A percentile compares a stretch with the other conserved stretches of the same genome.
Conservation (phyloP, 257 asterid species). For the Ophiorrhiza pumila region DNA sequence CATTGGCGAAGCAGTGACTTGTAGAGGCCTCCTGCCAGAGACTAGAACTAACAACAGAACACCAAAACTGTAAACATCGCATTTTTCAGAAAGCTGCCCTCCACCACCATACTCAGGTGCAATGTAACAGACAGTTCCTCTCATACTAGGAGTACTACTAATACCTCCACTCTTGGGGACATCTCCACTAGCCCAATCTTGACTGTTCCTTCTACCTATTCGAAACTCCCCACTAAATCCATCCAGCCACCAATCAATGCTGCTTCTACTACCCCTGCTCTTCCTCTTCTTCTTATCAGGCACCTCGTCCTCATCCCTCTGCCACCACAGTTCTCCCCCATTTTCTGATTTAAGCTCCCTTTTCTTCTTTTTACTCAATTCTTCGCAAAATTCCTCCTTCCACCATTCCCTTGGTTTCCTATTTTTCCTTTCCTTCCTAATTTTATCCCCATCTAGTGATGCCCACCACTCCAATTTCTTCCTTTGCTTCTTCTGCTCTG, state of each 20-base stretch:
- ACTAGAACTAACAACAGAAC: slow-evolving; percentile 69
- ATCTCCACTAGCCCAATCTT: slow-evolving; percentile 69
- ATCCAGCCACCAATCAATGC: slow-evolving; percentile 84
- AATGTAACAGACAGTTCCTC: slow-evolving; percentile 91
- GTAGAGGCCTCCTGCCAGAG: slow-evolving; percentile 92
- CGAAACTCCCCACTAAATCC: slow-evolving; percentile 83
- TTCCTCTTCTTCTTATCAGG: slow-evolving; percentile 55
- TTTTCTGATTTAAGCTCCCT: slow-evolving; percentile 27
- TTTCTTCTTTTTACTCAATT: slow-evolving; percentile 65
- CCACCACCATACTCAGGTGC: slow-evolving; percentile 89
- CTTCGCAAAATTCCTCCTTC: slow-evolving; percentile 94
- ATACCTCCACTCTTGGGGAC: slow-evolving; percentile 87
- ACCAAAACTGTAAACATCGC: slow-evolving; percentile 90
- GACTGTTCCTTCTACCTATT: slow-evolving; percentile 61
- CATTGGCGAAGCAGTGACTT: slow-evolving; percentile 89
- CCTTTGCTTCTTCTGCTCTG: slow-evolving; percentile 52
- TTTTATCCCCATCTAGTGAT: slow-evolving; percentile 48
- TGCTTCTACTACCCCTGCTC: slow-evolving; percentile 49
- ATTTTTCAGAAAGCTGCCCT: slow-evolving; percentile 60
- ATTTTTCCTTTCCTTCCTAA: slow-evolving; percentile 48
- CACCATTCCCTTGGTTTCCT: slow-evolving; percentile 87
- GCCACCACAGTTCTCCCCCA: slow-evolving; percentile 76
- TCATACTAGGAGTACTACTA: slow-evolving; percentile 93
- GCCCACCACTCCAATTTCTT: slow-evolving; percentile 83
- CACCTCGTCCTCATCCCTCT: slow-evolving; percentile 57